Conservation (phyloP, 2,329 filamentous ascomycete genomes). For the Xylaria arbuscula region DNA sequence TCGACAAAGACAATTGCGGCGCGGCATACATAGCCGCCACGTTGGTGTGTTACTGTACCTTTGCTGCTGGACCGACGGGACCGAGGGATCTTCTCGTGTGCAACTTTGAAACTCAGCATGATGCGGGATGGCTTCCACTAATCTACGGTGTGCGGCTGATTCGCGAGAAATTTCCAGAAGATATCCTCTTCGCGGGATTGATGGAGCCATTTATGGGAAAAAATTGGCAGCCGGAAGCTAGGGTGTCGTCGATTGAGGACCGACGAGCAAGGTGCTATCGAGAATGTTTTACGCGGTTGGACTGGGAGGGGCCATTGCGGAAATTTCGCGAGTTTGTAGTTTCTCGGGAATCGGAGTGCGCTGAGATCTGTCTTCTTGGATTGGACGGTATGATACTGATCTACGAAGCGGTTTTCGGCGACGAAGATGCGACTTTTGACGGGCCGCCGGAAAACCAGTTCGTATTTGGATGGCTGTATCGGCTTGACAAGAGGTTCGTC, state of each 20-base stretch:
- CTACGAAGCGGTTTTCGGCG: constrained; percentile 16
- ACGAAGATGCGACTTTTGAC: constrained; percentile 15
- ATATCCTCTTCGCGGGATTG: constrained; percentile 17
- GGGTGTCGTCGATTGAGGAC: neutral
- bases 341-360: neutral
- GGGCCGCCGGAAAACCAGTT: constrained; percentile 9
- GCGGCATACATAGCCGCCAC: constrained; percentile 20
- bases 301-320: constrained; percentile 17
- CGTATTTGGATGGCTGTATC: constrained; percentile 21
- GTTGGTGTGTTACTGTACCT: constrained; percentile 21
- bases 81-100: constrained; percentile 21
- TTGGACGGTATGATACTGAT: constrained; percentile 11
- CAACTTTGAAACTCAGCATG: constrained; percentile 7
- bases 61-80: constrained; percentile 16
- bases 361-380: constrained; percentile 5
- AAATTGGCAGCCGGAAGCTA: neutral
- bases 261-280: constrained; percentile 11
- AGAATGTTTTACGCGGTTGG: constrained; percentile 6
- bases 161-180: constrained; percentile 19
- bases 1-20: constrained; percentile 19
- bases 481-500: constrained; percentile 1
- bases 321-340: neutral
- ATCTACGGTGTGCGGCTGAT: constrained; percentile 22
- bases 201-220: constrained; percentile 13
- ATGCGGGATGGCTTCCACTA: constrained; percentile 17